Base-by-base conservation (phyloP, 2,329 filamentous ascomycete species). In the Lasiodiplodia citricola region DNA sequence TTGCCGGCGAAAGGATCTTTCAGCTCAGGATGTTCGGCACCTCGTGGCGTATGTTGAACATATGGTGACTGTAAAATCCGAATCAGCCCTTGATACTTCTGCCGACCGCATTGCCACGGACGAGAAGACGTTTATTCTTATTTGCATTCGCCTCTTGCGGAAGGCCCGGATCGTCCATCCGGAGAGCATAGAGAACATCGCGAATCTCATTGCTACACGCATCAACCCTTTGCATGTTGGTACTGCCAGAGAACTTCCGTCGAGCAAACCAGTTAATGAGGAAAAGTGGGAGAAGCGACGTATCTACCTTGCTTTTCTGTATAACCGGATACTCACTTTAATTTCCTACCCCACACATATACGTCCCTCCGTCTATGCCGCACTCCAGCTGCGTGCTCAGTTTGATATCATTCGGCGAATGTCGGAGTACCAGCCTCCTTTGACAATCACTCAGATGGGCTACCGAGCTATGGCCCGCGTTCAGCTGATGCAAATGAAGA, bases 401-500 rank as follows among this genome's bases (percentile, higher is more conserved):
- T 86, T 90, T 68, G 79, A 83, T 50, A 77, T 90, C 4, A 77
- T 90, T 14, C 79, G 82, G 67, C 83, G 83, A 70, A 90, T 91
- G 88, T 83, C 85, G 31, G 78, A 80, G 23, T 83, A 84, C 58
- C 74, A 82, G 25, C 88, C 87, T 10, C 80, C 86, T 6, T 76
- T 90, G 60, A 80, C 83, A 3, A 83, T 90, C n/a, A 85, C 82
- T n/a, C 80, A 84, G 62, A 78, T 81, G 73, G 88, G 88, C 4
- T 90, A 89, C 74, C 82, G 85, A 67, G 86, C 85, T 35, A 79
- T 90, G 18, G 78, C 84, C 41, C 81, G 82, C 2, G 81, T 87
- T n/a, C 88, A 90, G 72, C 77, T 90, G 14, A 83, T 85, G 6
- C 87, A 87, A 67, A 80, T 79, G 54, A 90, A 90, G 75, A 88